phyloP scores from a whole-genome alignment of 768 basidiomycete species.

The Xerocomus potaroensis region DNA sequence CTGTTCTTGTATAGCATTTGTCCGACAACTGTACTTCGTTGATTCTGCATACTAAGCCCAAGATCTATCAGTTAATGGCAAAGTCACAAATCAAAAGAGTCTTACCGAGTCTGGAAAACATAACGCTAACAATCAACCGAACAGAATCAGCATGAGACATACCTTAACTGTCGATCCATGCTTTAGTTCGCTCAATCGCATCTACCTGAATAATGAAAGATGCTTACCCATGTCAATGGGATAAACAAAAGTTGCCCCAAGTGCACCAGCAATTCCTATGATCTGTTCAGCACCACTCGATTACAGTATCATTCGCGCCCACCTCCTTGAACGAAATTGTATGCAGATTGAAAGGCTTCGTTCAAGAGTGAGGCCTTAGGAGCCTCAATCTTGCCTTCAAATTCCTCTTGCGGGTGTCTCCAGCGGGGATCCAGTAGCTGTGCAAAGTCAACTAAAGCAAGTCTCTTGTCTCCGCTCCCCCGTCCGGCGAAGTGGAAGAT shows the following conservation, averaged over 20 bases:
- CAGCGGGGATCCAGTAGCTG: conserved; percentile 90
- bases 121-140: conserved; percentile 3
- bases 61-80: conserved; percentile 2
- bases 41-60: conserved; percentile 84
- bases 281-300: conserved; percentile 13
- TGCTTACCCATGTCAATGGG: conserved; percentile 88
- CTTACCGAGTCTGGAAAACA: conserved; percentile 54
- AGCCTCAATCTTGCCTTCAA: conserved; percentile 31
- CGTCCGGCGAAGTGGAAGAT: conserved; percentile 97
- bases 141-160: conserved; percentile 20
- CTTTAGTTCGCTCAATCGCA: conserved; percentile 7
- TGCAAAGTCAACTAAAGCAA: conserved; percentile 87
- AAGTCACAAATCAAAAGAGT: not conserved
- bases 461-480: conserved; percentile 61
- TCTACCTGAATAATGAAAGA: not conserved
- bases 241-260: conserved; percentile 97
- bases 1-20: conserved; percentile 97
- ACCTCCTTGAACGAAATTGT: conserved; percentile 89
- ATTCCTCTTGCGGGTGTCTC: conserved; percentile 63
- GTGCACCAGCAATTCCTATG: conserved; percentile 82
- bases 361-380: conserved; percentile 45
- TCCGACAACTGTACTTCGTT: conserved; percentile 93
- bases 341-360: conserved; percentile 63
- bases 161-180: conserved; percentile 60
- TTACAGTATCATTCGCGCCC: conserved; percentile 11